Conservation (phyloP, 148 eudicot species). For the Linanthus parryae region DNA sequence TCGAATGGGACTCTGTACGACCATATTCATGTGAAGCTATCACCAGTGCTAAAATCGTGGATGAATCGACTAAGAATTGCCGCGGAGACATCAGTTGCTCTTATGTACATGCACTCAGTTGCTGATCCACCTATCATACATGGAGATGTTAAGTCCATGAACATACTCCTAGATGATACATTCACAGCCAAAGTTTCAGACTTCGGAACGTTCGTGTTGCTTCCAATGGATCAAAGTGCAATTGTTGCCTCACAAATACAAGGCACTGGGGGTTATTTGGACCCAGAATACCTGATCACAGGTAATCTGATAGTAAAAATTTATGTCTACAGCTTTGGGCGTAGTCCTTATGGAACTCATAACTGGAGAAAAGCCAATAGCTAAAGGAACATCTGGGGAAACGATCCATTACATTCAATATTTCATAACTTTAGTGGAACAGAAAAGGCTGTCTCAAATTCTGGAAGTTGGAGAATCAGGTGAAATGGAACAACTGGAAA, state of each 20-base stretch:
- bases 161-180: constrained; percentile 32
- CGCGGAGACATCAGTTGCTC: constrained; percentile 33
- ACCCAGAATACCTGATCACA: constrained; percentile 37
- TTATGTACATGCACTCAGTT: constrained; percentile 30
- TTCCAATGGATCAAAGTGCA: constrained; percentile 26
- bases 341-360: constrained; percentile 33
- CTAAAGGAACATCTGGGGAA: too few species aligned
- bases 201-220: constrained; percentile 33
- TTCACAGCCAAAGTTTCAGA: constrained; percentile 32
- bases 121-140: constrained; percentile 32
- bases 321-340: constrained; percentile 36
- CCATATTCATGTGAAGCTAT: constrained; percentile 21
- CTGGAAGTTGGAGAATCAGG: too few species aligned
- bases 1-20: constrained; percentile 32
- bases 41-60: constrained; percentile 19
- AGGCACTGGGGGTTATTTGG: constrained; percentile 35
- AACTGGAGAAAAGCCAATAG: constrained; percentile 27
- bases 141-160: constrained; percentile 35
- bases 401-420: too few species aligned
- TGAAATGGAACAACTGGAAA: too few species aligned
- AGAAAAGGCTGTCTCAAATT: too few species aligned
- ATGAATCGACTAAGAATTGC: constrained; percentile 26
- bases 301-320: constrained; percentile 32
- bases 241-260: constrained; percentile 36
- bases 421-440: too few species aligned